Evolutionary conservation across 768 basidiomycete genomes (phyloP).

Genomic region (Crucibulum laeve): DNA sequence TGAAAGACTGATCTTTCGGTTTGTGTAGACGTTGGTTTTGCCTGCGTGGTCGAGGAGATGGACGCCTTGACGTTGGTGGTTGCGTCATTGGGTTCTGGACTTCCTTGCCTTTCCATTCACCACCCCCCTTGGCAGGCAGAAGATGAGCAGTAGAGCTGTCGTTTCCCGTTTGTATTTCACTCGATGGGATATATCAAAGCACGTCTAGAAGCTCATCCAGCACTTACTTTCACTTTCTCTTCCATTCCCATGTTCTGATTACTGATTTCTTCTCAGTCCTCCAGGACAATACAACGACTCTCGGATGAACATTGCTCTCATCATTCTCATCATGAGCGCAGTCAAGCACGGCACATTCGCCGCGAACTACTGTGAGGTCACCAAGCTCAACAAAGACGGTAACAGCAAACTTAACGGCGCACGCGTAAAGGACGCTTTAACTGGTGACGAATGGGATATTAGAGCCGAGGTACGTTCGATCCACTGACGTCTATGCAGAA

Average conservation of each 20-base stretch:
- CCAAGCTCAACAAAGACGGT: constrained; percentile 63
- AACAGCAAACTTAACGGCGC: constrained; percentile 70
- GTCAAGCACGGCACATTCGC: constrained; percentile 86
- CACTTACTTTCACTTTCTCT: no score
- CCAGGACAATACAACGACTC: constrained; percentile 97
- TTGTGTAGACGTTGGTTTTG: no score
- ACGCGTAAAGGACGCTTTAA: constrained; percentile 74
- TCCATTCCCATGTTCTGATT: background rate
- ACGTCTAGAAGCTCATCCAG: no score
- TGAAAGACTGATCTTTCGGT: no score
- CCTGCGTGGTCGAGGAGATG: no score
- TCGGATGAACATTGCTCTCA: constrained; percentile 94
- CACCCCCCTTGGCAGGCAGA: no score
- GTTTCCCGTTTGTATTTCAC: no score
- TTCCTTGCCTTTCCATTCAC: no score
- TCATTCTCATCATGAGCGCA: constrained; percentile 96
- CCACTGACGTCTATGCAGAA: background rate
- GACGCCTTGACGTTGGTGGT: no score
- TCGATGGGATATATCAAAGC: no score
- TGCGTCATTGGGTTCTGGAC: no score
- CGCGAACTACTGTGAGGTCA: constrained; percentile 89
- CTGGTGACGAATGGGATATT: constrained; percentile 78
- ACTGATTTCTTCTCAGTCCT: constrained; percentile 12
- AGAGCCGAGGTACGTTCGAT: constrained; percentile 63
- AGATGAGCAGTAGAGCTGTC: no score